Base-by-base conservation (phyloP, 805 yeast genomes). In the Metschnikowia noctiluminum region DNA sequence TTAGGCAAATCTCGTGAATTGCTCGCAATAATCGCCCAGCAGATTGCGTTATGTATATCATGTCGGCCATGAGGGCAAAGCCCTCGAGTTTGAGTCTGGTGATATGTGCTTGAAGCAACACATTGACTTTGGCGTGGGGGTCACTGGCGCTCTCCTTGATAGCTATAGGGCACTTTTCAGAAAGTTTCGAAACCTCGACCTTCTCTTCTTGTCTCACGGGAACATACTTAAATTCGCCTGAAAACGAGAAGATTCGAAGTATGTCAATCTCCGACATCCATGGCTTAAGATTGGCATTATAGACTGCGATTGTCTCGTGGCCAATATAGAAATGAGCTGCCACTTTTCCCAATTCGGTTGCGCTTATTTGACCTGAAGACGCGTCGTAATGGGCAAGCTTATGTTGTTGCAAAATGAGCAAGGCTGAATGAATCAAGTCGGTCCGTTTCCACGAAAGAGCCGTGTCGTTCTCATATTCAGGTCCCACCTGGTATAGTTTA, bases 1-100 rank as follows among this genome's bases (percentile, higher is more conserved):
- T 73, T 40, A 87, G 56, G 9, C 87, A 79, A 32, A 94, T 80
- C 61, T 92, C 97, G 62, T 79, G 82, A 53, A 95, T 78, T 0
- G 98, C 97, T 49, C 97, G 71, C 48, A 91, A 72, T 35, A 94
- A 66, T 61, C 99, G 78, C 3, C 95, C 92, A 0, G 97, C 97
- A 37, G 95, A 89, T 65, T 94, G 98, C 0, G 94, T 87, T 37
- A 94, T 81, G 62, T 88, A 94, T 3, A 89, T 76, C 96, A 91
- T 89, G 70, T 94, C 99, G 0, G 96, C 82, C 77, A 86, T 82
- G 51, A 95, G 68, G 0, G 97, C 97, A 69, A 89, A 88, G 0
- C 98, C 98, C 0, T 87, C 94, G 14, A 94, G 70, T 9, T 74
- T 70, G 26, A 91, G 69, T 35, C 84, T 68, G 1, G 97, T 87